These are phyloP conservation scores for Boletales sp. DNA, from an alignment of 768 basidiomycete genomes.

Conservation along the genomic window DNA sequence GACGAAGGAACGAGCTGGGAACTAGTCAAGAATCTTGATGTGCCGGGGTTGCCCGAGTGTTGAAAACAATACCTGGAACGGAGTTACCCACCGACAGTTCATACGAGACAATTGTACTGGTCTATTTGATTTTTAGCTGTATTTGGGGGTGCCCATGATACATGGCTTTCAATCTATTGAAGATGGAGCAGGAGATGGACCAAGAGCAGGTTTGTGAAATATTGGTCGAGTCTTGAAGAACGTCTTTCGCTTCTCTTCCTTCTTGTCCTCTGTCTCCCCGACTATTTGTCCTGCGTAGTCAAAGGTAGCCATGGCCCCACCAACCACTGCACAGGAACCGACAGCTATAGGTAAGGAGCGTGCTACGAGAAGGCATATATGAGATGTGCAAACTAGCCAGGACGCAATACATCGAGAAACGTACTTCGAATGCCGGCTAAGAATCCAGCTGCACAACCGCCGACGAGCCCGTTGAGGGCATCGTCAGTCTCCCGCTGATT, in stretches of 20 bases:
- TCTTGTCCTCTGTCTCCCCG: conserved; percentile 42
- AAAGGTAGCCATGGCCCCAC: conserved; percentile 75
- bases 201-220: conserved; percentile 26
- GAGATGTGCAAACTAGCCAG: conserved; percentile 6
- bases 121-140: conserved; percentile 12
- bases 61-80: not conserved
- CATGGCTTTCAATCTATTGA: conserved; percentile 16
- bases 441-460: conserved; percentile 92
- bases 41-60: not conserved
- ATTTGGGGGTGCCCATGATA: conserved; percentile 5
- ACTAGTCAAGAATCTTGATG: conserved; percentile 1
- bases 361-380: conserved; percentile 40
- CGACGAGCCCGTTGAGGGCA: conserved; percentile 75
- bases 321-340: conserved; percentile 74
- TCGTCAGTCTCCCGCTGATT: conserved; percentile 81
- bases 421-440: conserved; percentile 81
- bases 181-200: conserved; percentile 13
- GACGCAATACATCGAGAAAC: conserved; percentile 14
- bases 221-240: conserved; percentile 78
- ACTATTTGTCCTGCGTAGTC: conserved; percentile 70
- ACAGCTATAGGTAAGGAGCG: conserved; percentile 82
- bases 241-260: conserved; percentile 67
- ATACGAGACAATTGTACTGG: conserved; percentile 2
- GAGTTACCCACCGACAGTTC: not conserved
- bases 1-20: conserved; percentile 13